phyloP scores from a whole-genome alignment of 306 rosid genomes.

The Psophocarpus tetragonolobus region DNA sequence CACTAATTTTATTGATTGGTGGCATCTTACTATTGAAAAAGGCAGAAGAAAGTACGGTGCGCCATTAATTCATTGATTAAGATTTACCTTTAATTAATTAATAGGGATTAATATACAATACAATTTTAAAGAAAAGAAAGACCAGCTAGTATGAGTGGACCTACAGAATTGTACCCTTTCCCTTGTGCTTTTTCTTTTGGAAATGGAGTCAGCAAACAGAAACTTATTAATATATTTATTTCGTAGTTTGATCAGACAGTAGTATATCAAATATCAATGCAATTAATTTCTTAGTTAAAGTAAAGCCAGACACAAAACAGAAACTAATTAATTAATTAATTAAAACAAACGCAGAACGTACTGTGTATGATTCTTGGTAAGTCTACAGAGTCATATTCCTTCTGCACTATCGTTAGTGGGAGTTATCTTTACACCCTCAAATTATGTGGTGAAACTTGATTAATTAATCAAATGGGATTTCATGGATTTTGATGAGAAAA shows the following conservation, averaged over 20 bases:
- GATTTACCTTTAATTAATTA: conserved; percentile 18
- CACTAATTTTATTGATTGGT: conserved; percentile 34
- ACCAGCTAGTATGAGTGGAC: conserved; percentile 10
- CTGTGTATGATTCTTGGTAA: conserved; percentile 26
- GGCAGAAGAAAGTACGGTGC: conserved; percentile 25
- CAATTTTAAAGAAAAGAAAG: conserved; percentile 23
- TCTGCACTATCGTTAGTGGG: conserved; percentile 31
- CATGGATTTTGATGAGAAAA: conserved; percentile 21
- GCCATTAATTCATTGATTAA: conserved; percentile 34
- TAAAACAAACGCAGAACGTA: neutral
- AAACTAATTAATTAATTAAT: neutral
- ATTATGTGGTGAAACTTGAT: conserved; percentile 21
- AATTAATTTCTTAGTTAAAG: conserved; percentile 12
- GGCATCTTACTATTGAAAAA: conserved; percentile 20
- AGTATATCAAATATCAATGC: conserved; percentile 1
- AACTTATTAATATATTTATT: neutral
- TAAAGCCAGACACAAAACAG: neutral
- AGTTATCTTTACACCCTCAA: conserved; percentile 12
- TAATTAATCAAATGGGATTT: neutral
- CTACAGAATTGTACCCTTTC: conserved; percentile 13
- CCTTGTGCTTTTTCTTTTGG: conserved; percentile 36
- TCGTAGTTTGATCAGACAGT: neutral
- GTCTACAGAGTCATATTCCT: conserved; percentile 31
- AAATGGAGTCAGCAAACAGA: conserved; percentile 42
- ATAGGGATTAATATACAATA: no score